Evolutionary conservation across 345 rosid species (phyloP).

Genomic region (Cardamine chenopodiifolia): DNA sequence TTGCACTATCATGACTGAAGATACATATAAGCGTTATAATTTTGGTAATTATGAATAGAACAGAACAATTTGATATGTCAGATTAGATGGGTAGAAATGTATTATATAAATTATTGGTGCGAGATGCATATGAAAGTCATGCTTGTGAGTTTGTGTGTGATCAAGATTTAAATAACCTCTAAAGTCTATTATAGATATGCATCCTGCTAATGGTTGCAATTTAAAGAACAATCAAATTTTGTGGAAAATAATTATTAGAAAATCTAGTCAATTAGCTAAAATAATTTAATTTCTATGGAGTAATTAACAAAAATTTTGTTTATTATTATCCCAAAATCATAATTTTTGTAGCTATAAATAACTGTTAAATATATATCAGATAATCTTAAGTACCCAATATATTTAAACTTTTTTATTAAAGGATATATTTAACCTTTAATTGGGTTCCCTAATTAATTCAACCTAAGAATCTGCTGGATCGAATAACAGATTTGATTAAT

Average conservation of each 20-base stretch:
- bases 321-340: not conserved
- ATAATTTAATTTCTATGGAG: not conserved
- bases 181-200: slow-evolving; percentile 31
- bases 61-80: not conserved
- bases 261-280: not conserved
- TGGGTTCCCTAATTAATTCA: not conserved
- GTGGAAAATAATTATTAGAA: not conserved
- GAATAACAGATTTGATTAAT: not conserved
- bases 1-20: not conserved
- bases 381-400: not conserved
- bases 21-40: not conserved
- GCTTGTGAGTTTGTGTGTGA: slow-evolving; percentile 29
- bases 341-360: not conserved
- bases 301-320: not conserved
- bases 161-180: slow-evolving; percentile 38
- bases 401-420: not conserved
- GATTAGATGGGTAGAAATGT: slow-evolving; percentile 19
- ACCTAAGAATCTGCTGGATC: not conserved
- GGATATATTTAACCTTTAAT: not conserved
- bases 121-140: slow-evolving; percentile 30
- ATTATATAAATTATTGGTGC: slow-evolving; percentile 6
- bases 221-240: slow-evolving; percentile 17
- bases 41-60: not conserved
- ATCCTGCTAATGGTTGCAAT: slow-evolving; percentile 18
- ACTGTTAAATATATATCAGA: not conserved